Base-by-base conservation (phyloP, 2,329 filamentous ascomycete species). In the Curvularia spicifera region DNA sequence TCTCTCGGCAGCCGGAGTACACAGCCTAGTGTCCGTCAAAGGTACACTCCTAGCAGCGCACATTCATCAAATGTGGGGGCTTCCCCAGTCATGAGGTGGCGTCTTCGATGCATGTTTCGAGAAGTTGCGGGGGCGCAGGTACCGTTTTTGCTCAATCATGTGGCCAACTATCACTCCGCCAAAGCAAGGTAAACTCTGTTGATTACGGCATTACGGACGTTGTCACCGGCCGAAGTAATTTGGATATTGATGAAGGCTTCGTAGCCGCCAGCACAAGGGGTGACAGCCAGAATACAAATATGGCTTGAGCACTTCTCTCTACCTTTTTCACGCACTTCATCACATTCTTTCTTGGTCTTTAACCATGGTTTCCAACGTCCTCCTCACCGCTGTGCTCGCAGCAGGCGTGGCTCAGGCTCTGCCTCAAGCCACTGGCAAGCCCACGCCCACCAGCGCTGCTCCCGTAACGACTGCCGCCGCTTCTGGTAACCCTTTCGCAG, bases 401-500 rank as follows among this genome's bases (percentile, higher is more conserved):
- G 66, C 71, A 51, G 69, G 71, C 53, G 44, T 64, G 18, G 56
- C 56, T 52, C 60, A 61, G 44, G 67, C 63, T 31, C 56, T 60
- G 61, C 71, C 70, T 12, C 67, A 71, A 48, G 63, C 63, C 20
- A 68, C 67, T 1, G 35, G 51, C 15, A 53, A 53, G 5, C 39
- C 49, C 2, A 48, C 53, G 9, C 63, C 59, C 29, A 59, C 63
- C 6, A 53, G 57, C 1, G 64, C 64, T 10, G 57, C 59, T 31
- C 62, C 59, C 8, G 40, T 57, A 4, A 64, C 66, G 8, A 50
- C 61, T 24, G 56, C 67, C 28, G 51, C 61, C 64, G 44, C 59
- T 54, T 18, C 61, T 18, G 84, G 84, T 18, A 85, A 85, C 66
- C 81, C 82, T 0, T 83, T 84, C 57, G 73, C 74, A 9, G 82